Evolutionary conservation across 2,329 filamentous ascomycete species (phyloP).

Genomic region (Botryosphaeria dothidea): DNA sequence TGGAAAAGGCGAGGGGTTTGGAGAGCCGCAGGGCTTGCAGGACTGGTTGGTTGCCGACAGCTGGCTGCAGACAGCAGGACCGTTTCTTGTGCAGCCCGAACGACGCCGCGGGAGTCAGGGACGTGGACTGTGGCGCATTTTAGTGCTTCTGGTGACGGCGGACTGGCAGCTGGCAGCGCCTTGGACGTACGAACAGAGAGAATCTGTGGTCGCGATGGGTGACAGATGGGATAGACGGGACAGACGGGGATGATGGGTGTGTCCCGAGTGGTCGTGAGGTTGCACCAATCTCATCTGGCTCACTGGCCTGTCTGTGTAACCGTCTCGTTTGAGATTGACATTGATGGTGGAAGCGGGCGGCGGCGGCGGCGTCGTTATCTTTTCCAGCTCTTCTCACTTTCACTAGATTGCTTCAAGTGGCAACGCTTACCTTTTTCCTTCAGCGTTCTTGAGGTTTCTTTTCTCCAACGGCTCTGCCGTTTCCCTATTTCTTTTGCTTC

Average conservation of each 20-base stretch:
- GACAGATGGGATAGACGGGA: not conserved
- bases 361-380: not conserved
- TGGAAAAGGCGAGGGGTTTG: not conserved
- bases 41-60: not conserved
- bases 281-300: conserved; percentile 5
- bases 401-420: conserved; percentile 5
- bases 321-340: conserved; percentile 5
- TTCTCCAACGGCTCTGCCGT: not conserved
- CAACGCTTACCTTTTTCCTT: not conserved
- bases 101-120: not conserved
- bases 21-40: not conserved
- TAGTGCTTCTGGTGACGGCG: not conserved
- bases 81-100: not conserved
- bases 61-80: not conserved
- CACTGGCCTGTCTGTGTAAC: not conserved
- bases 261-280: not conserved
- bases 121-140: not conserved
- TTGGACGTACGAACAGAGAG: not conserved
- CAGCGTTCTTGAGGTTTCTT: not conserved
- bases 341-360: not conserved
- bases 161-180: not conserved
- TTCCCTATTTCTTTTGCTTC: not conserved
- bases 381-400: not conserved
- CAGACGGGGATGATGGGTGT: not conserved
- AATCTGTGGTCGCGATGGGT: not conserved